These are phyloP conservation scores for Podaxis sp. DNA, from an alignment of 768 basidiomycete genomes.

Conservation along the genomic window DNA sequence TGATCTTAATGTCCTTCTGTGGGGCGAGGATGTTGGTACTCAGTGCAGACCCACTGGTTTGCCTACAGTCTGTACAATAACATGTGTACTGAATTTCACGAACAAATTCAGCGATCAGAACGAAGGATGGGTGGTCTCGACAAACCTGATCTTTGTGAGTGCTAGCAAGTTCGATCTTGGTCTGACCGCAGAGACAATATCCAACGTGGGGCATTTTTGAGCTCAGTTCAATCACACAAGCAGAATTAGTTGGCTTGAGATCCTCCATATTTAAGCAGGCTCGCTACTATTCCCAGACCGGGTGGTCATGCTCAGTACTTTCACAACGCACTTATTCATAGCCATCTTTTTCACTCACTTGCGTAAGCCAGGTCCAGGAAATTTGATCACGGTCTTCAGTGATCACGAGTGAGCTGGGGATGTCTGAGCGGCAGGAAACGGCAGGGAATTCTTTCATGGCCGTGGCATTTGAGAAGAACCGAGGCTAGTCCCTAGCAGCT, in stretches of 20 bases:
- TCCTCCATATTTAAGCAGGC: no score
- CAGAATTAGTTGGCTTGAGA: no score
- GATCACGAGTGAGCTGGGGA: background rate
- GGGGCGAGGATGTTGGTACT: constrained; percentile 37
- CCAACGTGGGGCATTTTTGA: constrained; percentile 21
- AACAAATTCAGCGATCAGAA: background rate
- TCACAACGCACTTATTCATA: background rate
- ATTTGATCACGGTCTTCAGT: no score
- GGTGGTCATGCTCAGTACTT: background rate
- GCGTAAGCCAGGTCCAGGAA: background rate
- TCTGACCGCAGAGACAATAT: constrained; percentile 34
- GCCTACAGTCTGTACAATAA: constrained; percentile 37
- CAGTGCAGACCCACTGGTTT: constrained; percentile 37
- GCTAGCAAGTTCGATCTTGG: constrained; percentile 25
- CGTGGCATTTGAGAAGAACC: no score
- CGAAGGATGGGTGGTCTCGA: background rate
- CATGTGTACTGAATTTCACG: constrained; percentile 28
- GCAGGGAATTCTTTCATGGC: no score
- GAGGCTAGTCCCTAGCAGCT: no score
- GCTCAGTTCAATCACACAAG: no score
- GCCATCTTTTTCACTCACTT: background rate
- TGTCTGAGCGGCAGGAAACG: no score
- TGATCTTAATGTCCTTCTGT: constrained; percentile 32
- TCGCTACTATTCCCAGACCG: background rate
- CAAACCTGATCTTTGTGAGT: constrained; percentile 29